These are phyloP conservation scores for Pontederia paniculata DNA, from an alignment of 176 grass and related monocot genomes.

Conservation along the genomic window DNA sequence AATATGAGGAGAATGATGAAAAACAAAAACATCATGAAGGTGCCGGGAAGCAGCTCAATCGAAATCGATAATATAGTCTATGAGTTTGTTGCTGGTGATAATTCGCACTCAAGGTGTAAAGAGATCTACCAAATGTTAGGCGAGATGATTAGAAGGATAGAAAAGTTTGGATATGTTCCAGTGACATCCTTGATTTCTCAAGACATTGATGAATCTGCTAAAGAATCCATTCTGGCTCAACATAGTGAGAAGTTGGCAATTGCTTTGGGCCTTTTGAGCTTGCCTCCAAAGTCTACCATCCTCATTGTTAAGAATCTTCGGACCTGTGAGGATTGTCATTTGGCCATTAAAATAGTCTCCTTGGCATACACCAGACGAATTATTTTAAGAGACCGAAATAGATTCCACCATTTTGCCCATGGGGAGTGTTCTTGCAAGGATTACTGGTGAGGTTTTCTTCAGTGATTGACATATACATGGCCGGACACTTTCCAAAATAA, in stretches of 20 bases:
- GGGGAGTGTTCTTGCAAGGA: conserved; percentile 60
- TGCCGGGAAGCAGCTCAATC: conserved; percentile 64
- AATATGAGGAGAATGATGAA: conserved; percentile 46
- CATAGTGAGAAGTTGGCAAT: conserved; percentile 68
- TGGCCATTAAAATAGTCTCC: conserved; percentile 46
- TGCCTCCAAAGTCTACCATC: conserved; percentile 39
- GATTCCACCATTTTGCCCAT: conserved; percentile 56
- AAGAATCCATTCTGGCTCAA: conserved; percentile 36
- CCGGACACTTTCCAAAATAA: too few species aligned
- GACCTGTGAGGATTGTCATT: conserved; percentile 65
- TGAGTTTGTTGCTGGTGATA: conserved; percentile 43
- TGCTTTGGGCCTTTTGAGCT: conserved; percentile 49
- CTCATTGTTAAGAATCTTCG: conserved; percentile 67
- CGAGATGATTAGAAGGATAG: conserved; percentile 48
- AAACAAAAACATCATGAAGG: conserved; percentile 34
- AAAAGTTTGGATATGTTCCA: conserved; percentile 40
- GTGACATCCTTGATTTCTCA: conserved; percentile 56
- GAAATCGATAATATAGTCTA: conserved; percentile 32
- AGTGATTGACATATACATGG: background rate
- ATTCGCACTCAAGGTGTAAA: conserved; percentile 34
- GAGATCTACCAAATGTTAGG: conserved; percentile 48
- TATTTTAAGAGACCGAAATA: conserved; percentile 50
- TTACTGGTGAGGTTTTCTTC: conserved; percentile 34
- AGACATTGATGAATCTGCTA: conserved; percentile 43
- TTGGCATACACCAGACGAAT: conserved; percentile 40